Evolutionary conservation across 1,284 basidiomycete species (phyloP).

Genomic region (Cryptococcus deneoformans): DNA sequence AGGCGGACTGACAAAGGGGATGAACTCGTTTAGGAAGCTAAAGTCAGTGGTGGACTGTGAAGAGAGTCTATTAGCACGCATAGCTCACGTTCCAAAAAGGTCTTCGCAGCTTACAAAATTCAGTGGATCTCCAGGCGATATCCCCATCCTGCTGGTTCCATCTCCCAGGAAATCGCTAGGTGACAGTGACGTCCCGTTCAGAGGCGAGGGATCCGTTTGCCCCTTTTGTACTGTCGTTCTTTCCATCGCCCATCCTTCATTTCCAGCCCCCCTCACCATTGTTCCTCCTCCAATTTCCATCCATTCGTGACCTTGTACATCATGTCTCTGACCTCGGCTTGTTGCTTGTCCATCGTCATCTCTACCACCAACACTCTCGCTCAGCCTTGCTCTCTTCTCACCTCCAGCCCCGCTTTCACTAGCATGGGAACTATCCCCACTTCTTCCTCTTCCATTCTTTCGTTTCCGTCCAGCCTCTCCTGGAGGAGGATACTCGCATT

Average conservation of each 20-base stretch:
- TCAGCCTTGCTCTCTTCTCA: constrained; percentile 1
- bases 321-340: background rate
- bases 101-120: background rate
- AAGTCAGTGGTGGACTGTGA: constrained; percentile 13
- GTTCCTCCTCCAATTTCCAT: too few relatives aligned
- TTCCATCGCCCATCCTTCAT: too few relatives aligned
- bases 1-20: constrained; percentile 12
- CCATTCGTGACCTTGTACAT: too few relatives aligned
- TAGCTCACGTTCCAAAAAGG: background rate
- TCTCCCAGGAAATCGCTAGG: background rate
- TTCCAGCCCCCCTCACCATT: too few relatives aligned
- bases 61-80: background rate
- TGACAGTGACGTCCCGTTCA: constrained; percentile 1
- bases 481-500: constrained; percentile 19
- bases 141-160: background rate
- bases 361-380: background rate
- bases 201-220: background rate
- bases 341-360: background rate
- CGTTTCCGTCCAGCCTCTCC: constrained; percentile 5
- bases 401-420: background rate
- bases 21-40: constrained; percentile 18
- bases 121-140: background rate
- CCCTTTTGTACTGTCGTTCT: background rate
- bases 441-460: constrained; percentile 3
- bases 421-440: background rate